phyloP scores from a whole-genome alignment of 176 grass and related monocot genomes.

The Panicum miliaceum region DNA sequence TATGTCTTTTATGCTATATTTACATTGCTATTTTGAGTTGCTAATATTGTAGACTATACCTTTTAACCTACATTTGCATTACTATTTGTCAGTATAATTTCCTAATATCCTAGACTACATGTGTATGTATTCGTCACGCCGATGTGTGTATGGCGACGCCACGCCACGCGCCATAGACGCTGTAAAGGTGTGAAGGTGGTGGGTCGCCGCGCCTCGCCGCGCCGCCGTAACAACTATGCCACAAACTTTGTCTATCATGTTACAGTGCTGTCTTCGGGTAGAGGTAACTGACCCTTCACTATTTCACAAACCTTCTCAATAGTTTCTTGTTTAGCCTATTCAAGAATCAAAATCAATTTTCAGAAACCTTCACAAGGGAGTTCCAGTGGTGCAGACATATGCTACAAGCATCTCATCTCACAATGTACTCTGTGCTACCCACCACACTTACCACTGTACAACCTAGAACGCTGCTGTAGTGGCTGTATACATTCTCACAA shows the following conservation, averaged over 20 bases:
- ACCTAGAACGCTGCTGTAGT: not conserved
- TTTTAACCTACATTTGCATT: no score
- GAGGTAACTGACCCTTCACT: conserved; percentile 59
- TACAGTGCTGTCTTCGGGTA: conserved; percentile 18
- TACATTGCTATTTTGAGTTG: no score
- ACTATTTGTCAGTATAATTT: no score
- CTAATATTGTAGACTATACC: no score
- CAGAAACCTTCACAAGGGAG: not conserved
- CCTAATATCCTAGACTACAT: no score
- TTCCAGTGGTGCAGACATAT: not conserved
- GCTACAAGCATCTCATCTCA: not conserved
- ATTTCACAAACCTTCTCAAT: conserved; percentile 53
- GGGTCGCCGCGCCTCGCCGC: no score
- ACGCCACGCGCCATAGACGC: no score
- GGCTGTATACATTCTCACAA: not conserved
- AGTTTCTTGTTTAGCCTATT: conserved; percentile 55
- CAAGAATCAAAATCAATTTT: conserved; percentile 5
- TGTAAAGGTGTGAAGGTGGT: no score
- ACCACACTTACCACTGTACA: no score
- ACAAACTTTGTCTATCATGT: conserved; percentile 58
- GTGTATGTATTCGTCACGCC: no score
- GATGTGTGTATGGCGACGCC: no score
- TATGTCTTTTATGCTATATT: no score
- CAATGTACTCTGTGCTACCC: not conserved
- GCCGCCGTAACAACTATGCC: not conserved